Base-by-base conservation (phyloP, 768 basidiomycete genomes). In the Fistulinella prunicolor region DNA sequence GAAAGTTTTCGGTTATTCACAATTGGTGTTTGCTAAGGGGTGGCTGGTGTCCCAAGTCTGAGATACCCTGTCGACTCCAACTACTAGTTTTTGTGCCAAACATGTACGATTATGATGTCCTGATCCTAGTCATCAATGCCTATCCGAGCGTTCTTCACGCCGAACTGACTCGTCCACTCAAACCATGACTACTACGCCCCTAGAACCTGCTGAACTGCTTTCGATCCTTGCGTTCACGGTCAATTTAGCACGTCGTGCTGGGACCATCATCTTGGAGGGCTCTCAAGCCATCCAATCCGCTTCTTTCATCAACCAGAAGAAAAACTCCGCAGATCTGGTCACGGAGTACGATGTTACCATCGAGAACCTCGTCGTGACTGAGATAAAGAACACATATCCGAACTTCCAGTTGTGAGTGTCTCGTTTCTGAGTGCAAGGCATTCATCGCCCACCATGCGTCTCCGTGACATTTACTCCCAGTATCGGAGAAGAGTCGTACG, bases 401-500 rank as follows among this genome's bases (percentile, higher is more conserved):
- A 59, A 66, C 13, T 94, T 91, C 64, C 72, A 81, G 52, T 94
- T 94, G 93, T 94, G 64, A 68, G 89, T 76, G 20, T 14, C 21
- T 23, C 17, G 21, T 47, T 42, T 22, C 16, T 40, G 23, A 20
- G 9, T 47, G 21, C 12, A 6, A 41, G 21, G 20, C 26, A 37
- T 47, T 44, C 34, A 19, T 49, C 38, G 30, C 36, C 22, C 4
- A 19, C 39, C 32, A n/a, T n/a, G 32, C 38, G 19, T n/a, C n/a
- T n/a, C n/a, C n/a, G n/a, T n/a, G n/a, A n/a, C n/a, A n/a, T n/a
- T n/a, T n/a, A n/a, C n/a, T n/a, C n/a, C n/a, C 53, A 93, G 90
- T 63, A 89, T 97, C 49, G 94, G 94, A 44, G 95, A 99, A 66
- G 95, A 97, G 71, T 88, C 88, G 3, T 93, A 89, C 60, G 82